phyloP scores from a whole-genome alignment of 345 rosid genomes.

The Noccaea bulbosa region DNA sequence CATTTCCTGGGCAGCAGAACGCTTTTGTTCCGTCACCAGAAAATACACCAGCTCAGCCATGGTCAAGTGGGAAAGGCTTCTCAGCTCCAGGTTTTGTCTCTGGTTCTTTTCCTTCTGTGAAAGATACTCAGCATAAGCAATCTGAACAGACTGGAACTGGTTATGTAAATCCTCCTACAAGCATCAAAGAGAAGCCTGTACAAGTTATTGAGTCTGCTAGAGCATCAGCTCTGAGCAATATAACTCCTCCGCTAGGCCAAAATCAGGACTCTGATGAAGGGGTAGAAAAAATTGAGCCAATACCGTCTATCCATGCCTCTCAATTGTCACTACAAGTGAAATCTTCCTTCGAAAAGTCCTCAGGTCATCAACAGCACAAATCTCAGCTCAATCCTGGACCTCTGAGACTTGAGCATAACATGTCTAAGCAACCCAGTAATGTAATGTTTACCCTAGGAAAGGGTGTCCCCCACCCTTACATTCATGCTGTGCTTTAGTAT shows the following conservation, averaged over 20 bases:
- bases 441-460: constrained; percentile 47
- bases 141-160: constrained; percentile 43
- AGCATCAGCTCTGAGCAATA: constrained; percentile 39
- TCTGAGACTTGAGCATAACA: constrained; percentile 56
- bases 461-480: constrained; percentile 21
- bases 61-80: constrained; percentile 48
- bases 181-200: constrained; percentile 51
- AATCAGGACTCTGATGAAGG: constrained; percentile 42
- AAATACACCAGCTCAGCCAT: constrained; percentile 51
- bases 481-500: constrained; percentile 21
- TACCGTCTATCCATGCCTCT: constrained; percentile 58
- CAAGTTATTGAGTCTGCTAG: constrained; percentile 44
- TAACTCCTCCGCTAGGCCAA: constrained; percentile 46
- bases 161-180: constrained; percentile 44
- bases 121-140: constrained; percentile 44
- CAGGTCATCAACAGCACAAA: constrained; percentile 51
- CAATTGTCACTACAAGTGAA: constrained; percentile 58
- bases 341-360: constrained; percentile 56
- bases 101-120: constrained; percentile 42
- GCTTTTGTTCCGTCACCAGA: constrained; percentile 48
- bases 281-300: constrained; percentile 59
- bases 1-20: constrained; percentile 47
- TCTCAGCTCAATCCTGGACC: constrained; percentile 44
- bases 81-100: constrained; percentile 45
- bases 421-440: constrained; percentile 76